Conservation (phyloP, 2,329 filamentous ascomycete species). For the Uncinocarpus reesii region DNA sequence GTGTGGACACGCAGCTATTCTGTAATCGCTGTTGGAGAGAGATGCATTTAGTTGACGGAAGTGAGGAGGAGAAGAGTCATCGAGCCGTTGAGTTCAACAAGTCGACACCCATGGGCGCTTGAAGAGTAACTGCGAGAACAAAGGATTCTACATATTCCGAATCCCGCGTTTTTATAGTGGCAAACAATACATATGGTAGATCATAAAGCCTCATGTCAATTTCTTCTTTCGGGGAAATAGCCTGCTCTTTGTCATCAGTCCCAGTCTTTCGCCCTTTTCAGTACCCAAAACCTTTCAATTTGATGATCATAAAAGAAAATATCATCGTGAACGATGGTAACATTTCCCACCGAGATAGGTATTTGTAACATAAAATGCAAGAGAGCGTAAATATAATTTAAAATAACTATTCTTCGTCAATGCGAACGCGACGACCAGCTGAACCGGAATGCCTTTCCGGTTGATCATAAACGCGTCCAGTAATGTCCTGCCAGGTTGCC, state of each 20-base stretch:
- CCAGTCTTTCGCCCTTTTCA: too few species aligned
- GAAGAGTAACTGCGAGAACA: background rate
- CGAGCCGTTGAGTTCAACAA: conserved; percentile 49
- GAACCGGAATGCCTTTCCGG: conserved; percentile 6
- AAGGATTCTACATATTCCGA: background rate
- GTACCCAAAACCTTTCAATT: too few species aligned
- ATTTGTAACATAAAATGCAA: background rate
- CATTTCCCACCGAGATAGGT: background rate
- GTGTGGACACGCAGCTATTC: conserved; percentile 57
- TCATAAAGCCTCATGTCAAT: too few species aligned
- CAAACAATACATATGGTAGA: too few species aligned
- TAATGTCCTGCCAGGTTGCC: conserved; percentile 82
- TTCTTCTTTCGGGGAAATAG: too few species aligned
- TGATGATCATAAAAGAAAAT: background rate
- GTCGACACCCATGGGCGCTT: background rate
- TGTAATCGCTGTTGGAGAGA: conserved; percentile 71
- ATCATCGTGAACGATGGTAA: background rate
- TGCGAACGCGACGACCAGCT: conserved; percentile 9
- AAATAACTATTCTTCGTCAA: background rate
- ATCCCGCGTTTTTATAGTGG: too few species aligned
- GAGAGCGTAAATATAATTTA: background rate
- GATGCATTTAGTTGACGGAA: conserved; percentile 63
- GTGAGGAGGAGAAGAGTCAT: conserved; percentile 61
- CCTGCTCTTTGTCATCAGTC: too few species aligned
- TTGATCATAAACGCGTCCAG: conserved; percentile 41